Percentiles rank a stretch among this genome's conserved stretches.
Evolutionary conservation across 345 rosid genomes (phyloP).

Genomic region (Eucalyptus pumila): DNA sequence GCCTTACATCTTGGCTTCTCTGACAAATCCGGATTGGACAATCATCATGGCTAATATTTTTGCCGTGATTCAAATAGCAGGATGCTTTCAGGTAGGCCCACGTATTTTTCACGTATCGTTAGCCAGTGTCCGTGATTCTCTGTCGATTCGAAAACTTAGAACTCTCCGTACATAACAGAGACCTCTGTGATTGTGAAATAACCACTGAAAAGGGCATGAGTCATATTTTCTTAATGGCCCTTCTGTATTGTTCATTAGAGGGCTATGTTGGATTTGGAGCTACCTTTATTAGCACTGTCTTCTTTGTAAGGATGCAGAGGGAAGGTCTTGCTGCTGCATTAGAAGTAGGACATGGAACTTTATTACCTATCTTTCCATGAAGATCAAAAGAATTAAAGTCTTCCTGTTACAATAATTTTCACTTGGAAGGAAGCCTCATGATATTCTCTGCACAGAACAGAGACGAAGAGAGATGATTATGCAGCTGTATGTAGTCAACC

Average conservation of each 20-base stretch:
- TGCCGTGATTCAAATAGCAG: constrained; percentile 39
- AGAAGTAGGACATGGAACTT: not conserved
- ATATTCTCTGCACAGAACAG: not conserved
- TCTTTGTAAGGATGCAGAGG: too few relatives aligned
- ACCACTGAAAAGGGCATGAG: not conserved
- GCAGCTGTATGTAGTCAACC: not conserved
- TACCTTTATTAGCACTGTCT: not conserved
- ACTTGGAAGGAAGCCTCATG: not conserved
- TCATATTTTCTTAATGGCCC: not conserved
- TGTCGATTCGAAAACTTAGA: not conserved
- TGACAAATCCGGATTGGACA: constrained; percentile 34
- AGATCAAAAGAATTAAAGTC: not conserved
- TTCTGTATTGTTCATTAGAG: not conserved
- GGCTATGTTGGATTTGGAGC: not conserved
- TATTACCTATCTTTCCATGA: not conserved
- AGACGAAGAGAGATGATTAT: not conserved
- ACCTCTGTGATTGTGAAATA: not conserved
- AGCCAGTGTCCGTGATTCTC: not conserved
- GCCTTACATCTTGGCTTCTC: constrained; percentile 34
- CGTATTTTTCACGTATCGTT: not conserved
- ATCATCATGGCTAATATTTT: constrained; percentile 36
- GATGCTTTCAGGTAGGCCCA: constrained; percentile 36
- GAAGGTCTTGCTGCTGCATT: not conserved
- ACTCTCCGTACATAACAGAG: not conserved
- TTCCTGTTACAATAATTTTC: not conserved